A percentile compares a stretch with the other conserved stretches of the same genome.
Evolutionary conservation across 2,329 filamentous ascomycete genomes (phyloP).

Genomic region (Lachnum nothofagi): DNA sequence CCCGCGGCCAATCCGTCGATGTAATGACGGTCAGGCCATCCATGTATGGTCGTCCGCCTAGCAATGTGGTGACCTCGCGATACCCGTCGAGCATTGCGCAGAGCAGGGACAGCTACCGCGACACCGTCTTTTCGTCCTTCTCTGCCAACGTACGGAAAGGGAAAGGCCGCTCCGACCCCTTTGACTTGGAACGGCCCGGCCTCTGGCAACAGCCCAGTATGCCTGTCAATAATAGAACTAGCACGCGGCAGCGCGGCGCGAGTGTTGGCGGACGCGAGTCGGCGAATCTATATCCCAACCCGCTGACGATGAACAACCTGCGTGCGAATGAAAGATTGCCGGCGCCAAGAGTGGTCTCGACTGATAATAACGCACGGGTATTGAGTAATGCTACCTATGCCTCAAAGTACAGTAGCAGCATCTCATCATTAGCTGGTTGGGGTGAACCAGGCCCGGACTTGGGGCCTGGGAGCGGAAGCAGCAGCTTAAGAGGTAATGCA

Average conservation of each 20-base stretch:
- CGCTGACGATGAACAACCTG: slow-evolving; percentile 5
- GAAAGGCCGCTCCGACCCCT: slow-evolving; percentile 59
- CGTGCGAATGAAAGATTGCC: background rate
- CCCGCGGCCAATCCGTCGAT: slow-evolving; percentile 43
- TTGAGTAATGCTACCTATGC: slow-evolving; percentile 15
- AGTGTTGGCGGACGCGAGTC: slow-evolving; percentile 4
- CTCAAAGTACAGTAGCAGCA: slow-evolving; percentile 28
- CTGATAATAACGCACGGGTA: background rate
- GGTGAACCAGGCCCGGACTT: slow-evolving; percentile 53
- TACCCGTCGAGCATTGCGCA: slow-evolving; percentile 29
- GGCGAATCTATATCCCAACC: slow-evolving; percentile 4
- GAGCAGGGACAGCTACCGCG: slow-evolving; percentile 32
- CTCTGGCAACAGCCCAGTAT: slow-evolving; percentile 31
- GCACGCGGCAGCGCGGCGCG: slow-evolving; percentile 3
- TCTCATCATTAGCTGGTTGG: slow-evolving; percentile 37
- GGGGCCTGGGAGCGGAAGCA: slow-evolving; percentile 34
- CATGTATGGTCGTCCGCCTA: slow-evolving; percentile 18
- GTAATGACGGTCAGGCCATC: slow-evolving; percentile 30
- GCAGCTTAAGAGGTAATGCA: slow-evolving; percentile 19
- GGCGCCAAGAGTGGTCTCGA: background rate
- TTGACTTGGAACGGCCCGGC: slow-evolving; percentile 56
- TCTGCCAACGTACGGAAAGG: slow-evolving; percentile 43
- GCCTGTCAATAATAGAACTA: background rate
- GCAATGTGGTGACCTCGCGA: slow-evolving; percentile 16
- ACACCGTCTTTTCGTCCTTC: slow-evolving; percentile 38